Base-by-base conservation (phyloP, 2,329 filamentous ascomycete species). In the Neofusicoccum laricinum region DNA sequence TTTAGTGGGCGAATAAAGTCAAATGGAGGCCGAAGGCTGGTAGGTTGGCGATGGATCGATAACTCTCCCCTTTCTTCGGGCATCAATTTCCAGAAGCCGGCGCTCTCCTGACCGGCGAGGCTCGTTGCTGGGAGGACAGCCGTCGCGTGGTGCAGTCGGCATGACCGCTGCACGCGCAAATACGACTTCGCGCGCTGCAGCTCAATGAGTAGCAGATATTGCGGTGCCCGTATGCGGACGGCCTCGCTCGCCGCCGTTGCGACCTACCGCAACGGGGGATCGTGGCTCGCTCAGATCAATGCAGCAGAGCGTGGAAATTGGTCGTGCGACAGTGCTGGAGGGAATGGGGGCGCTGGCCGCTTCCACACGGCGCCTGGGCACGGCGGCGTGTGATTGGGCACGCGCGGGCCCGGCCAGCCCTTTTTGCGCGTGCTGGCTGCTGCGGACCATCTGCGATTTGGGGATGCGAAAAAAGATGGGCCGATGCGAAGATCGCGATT, bases 181-280 rank as follows among this genome's bases (percentile, higher is more conserved):
- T 57, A 57, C 53, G 53, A 43, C 51, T 8, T n/a, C 12, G 14
- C 15, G 21, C 21, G 53, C 53, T 57, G 53, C 53, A 57, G 53
- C 53, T 57, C 53, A 57, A 57, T 57, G 53, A 57, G 53, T 57
- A 57, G 53, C n/a, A 45, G 38, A 43, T n/a, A 57, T 57, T 57
- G 38, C 53, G 51, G 51, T 11, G 12, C 36, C 36, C 36, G 51
- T 30, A 41, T 41, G 36, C 34, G 30, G 41, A 45, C n/a, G n/a
- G 41, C 41, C 41, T 45, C 7, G 15, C n/a, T 30, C 25, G 25
- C 41, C 10, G 14, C 25, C 19, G 50, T 55, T 40, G 53, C 53
- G 38, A 43, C 53, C 53, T 57, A 45, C 53, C 53, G 25, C 19
- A 43, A 57, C 34, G 50, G 40, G 50, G 10, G 30, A 38, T 17